Evolutionary conservation across 2,329 filamentous ascomycete genomes (phyloP).

Genomic region (Myriosclerotinia curreyana): DNA sequence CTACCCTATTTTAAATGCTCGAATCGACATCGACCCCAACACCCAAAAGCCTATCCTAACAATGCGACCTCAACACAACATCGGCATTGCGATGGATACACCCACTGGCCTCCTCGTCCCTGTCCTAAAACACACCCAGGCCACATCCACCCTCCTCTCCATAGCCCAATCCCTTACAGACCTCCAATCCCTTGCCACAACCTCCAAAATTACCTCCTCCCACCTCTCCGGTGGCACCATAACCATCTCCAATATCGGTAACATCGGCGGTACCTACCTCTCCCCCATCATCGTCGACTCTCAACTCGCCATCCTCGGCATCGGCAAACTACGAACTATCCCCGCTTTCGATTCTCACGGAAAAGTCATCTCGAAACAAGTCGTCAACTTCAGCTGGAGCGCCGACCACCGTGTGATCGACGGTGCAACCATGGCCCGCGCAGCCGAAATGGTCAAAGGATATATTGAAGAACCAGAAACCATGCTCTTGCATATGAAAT

Average conservation of each 20-base stretch:
- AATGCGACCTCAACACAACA: conserved; percentile 83
- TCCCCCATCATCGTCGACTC: conserved; percentile 86
- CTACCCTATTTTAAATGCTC: conserved; percentile 84
- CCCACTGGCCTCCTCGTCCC: conserved; percentile 85
- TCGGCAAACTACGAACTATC: conserved; percentile 76
- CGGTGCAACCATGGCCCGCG: conserved; percentile 89
- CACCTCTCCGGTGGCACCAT: conserved; percentile 88
- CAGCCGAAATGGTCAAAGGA: conserved; percentile 74
- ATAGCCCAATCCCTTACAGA: conserved; percentile 74
- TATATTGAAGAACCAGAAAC: conserved; percentile 81
- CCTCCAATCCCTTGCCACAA: conserved; percentile 68
- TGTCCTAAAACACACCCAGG: conserved; percentile 76
- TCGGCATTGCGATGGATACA: conserved; percentile 94
- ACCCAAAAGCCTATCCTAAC: conserved; percentile 68
- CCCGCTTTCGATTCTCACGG: conserved; percentile 66
- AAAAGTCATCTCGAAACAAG: conserved; percentile 67
- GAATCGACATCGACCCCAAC: conserved; percentile 61
- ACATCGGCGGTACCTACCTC: conserved; percentile 88
- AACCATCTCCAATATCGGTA: conserved; percentile 95
- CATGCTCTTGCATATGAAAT: conserved; percentile 82
- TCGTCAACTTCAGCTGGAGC: conserved; percentile 93
- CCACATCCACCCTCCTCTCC: conserved; percentile 68
- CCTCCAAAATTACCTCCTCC: conserved; percentile 69
- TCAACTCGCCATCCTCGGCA: conserved; percentile 87
- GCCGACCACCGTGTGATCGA: conserved; percentile 94